phyloP scores from a whole-genome alignment of 352 stramenopile genomes.

The Globisporangium orthogonon region DNA sequence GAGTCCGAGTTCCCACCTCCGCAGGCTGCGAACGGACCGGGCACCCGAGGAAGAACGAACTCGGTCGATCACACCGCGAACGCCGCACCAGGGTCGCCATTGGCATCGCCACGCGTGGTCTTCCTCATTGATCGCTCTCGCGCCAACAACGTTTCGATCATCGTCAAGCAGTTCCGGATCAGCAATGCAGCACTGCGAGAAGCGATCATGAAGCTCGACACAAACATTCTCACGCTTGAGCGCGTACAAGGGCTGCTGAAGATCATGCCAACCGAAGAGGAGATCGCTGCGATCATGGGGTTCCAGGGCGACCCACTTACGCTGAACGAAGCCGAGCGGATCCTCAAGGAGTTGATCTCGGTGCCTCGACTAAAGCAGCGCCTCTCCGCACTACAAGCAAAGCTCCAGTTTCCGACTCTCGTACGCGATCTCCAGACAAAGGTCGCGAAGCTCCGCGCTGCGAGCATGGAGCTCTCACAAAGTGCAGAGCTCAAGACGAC shows the following conservation, averaged over 20 bases:
- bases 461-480: constrained; percentile 50
- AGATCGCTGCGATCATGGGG: constrained; percentile 60
- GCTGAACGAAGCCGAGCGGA: constrained; percentile 72
- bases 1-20: constrained; percentile 64
- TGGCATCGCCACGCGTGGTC: constrained; percentile 51
- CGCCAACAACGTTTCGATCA: constrained; percentile 93
- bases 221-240: constrained; percentile 68
- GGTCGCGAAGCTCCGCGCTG: constrained; percentile 48
- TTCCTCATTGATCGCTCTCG: constrained; percentile 69
- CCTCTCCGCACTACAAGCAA: constrained; percentile 47
- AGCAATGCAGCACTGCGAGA: constrained; percentile 74
- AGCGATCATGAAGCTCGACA: constrained; percentile 80
- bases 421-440: constrained; percentile 64
- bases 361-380: constrained; percentile 65
- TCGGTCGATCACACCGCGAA: constrained; percentile 33
- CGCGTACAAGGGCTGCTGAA: constrained; percentile 81
- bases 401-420: constrained; percentile 56
- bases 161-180: constrained; percentile 94
- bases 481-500: constrained; percentile 68
- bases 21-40: constrained; percentile 24
- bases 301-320: constrained; percentile 54
- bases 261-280: constrained; percentile 86
- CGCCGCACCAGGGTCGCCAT: constrained; percentile 33
- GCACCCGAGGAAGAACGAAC: constrained; percentile 25
- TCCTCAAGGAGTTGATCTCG: constrained; percentile 75